Evolutionary conservation across 495 filamentous ascomycete genomes (phyloP), one percentile per base, ranked within the genome.

Genomic region (Tirmania nivea): DNA sequence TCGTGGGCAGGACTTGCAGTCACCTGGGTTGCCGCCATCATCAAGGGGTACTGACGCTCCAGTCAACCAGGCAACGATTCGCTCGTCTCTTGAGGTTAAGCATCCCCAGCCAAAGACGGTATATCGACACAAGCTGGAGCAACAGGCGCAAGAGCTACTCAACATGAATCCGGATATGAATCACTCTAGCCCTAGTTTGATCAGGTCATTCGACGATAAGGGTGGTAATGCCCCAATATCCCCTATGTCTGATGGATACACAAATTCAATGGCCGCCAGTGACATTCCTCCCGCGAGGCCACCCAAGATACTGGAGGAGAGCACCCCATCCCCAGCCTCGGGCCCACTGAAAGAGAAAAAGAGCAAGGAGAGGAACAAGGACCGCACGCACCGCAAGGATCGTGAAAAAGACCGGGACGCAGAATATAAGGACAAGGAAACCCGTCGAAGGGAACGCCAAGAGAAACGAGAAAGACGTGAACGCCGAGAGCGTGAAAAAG

Each of bases 31-130:
- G 16, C 56, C 56, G 25, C 62, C 62, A 45, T 64, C 62, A 36
- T 64, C 62, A 5, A 55, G 62, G 16, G 62, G 55, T 36, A 64
- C 62, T 34, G 62, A 65, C 52, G 59, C 59, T 7, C 62, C 62
- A 45, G 39, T 45, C 39, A 45, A 45, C 17, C 39, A 45, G 39
- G 39, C 39, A 3, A 45, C 39, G 1, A 45, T 45, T 19, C 39
- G 39, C 17, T 45, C 39, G 14, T 45, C 39, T 19, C 53, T 64
- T 10, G 62, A 64, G 16, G 61, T 64, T 21, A 62, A 64, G 36
- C 62, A 63, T 17, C 62, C 62, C 12, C 58, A 63, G 16, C 62
- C 62, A n/a, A 60, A 61, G 37, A 53, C 60, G 56, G 56, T 58
- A 16, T 64, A 64, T 19, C 63, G 58, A 14, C 62, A 64, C 49